Evolutionary conservation across 148 eudicot genomes (phyloP).

Genomic region (Rhododendron vialii): DNA sequence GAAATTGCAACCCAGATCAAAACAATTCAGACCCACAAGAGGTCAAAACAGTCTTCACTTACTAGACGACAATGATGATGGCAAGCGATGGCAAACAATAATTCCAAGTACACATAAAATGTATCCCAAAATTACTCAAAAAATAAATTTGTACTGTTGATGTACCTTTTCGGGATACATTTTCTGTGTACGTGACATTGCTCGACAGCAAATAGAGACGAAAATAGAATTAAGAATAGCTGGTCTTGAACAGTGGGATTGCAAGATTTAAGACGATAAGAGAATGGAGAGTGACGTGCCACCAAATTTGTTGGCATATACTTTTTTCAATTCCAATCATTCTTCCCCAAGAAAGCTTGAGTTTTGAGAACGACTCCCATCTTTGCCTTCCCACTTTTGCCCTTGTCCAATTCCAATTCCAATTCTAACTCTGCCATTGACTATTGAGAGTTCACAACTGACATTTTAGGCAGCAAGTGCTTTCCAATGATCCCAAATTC

Average conservation of each 20-base stretch:
- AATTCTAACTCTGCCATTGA: background rate
- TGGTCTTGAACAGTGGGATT: background rate
- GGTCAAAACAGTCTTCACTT: background rate
- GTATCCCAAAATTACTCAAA: no score
- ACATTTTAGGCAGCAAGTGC: background rate
- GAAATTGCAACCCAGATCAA: background rate
- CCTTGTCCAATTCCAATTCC: no score
- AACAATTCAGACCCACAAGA: background rate
- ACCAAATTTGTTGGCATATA: background rate
- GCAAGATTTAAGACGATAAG: background rate
- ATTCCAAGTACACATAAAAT: no score
- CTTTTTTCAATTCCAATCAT: background rate
- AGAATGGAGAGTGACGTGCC: conserved; percentile 3
- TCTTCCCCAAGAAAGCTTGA: background rate
- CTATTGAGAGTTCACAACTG: background rate
- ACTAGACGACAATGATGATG: background rate
- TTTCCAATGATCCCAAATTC: background rate
- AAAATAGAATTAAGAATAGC: background rate
- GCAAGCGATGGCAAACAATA: background rate
- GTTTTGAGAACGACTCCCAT: background rate
- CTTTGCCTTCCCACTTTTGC: conserved; percentile 3
- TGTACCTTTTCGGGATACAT: no score
- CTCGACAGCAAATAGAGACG: background rate
- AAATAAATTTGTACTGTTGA: no score
- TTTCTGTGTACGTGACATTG: no score